phyloP scores from a whole-genome alignment of 805 yeast species.

The Saccharomycopsis fermentans region DNA sequence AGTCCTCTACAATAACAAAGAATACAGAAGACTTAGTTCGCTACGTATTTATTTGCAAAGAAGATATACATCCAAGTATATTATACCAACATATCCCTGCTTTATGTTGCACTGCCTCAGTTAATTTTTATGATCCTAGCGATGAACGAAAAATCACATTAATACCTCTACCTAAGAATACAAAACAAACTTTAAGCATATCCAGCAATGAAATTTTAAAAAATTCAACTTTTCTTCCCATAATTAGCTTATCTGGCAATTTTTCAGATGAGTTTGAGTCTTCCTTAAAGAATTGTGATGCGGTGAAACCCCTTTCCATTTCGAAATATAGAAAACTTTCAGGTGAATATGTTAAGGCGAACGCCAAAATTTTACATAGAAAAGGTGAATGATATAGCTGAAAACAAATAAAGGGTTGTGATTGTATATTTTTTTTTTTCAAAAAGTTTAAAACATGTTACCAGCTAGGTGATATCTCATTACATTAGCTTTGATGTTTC shows the following conservation, averaged over 20 bases:
- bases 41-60: conserved; percentile 12
- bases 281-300: not conserved
- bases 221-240: not conserved
- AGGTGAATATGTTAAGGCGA: not conserved
- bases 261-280: not conserved
- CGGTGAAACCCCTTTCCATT: not conserved
- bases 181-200: not conserved
- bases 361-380: not conserved
- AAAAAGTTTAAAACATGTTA: too few relatives aligned
- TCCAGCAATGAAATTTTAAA: not conserved
- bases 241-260: not conserved
- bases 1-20: not conserved
- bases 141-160: not conserved
- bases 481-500: too few relatives aligned
- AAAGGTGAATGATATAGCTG: not conserved
- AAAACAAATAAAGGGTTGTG: too few relatives aligned
- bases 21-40: not conserved
- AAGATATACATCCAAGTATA: conserved; percentile 13
- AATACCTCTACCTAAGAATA: not conserved
- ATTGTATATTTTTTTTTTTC: too few relatives aligned
- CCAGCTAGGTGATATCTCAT: too few relatives aligned
- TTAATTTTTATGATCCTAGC: not conserved
- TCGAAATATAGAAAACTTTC: not conserved
- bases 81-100: conserved; percentile 14
- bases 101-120: conserved; percentile 11